A percentile compares a stretch with the other conserved stretches of the same genome.
Conservation (phyloP, 495 filamentous ascomycete genomes). For the Viridothelium virens region DNA sequence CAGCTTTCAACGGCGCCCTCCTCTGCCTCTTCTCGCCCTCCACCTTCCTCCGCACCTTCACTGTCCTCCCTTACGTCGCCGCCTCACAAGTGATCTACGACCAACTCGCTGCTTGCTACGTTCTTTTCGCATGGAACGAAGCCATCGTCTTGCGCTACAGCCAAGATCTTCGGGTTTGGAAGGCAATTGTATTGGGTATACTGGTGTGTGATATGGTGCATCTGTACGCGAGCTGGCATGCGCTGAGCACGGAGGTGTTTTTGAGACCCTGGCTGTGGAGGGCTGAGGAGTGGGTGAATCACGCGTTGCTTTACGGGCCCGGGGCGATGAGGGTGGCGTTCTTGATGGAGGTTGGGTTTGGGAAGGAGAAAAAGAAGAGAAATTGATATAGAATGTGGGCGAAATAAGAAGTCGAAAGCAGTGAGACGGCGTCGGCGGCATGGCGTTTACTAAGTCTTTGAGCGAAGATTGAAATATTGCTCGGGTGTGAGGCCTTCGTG, state of each 20-base stretch:
- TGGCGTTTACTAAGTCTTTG: neutral
- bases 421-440: conserved; percentile 1
- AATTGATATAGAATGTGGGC: conserved; percentile 3
- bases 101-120: conserved; percentile 28
- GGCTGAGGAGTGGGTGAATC: conserved; percentile 26
- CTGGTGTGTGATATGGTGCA: conserved; percentile 30
- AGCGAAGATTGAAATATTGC: conserved; percentile 5
- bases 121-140: conserved; percentile 30
- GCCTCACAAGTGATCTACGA: conserved; percentile 28
- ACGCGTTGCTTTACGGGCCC: conserved; percentile 26
- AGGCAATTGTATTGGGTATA: conserved; percentile 30
- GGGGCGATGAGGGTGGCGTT: conserved; percentile 27
- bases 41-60: conserved; percentile 26
- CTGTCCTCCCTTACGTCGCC: conserved; percentile 20
- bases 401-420: neutral
- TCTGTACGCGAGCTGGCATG: conserved; percentile 24
- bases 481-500: conserved; percentile 1
- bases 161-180: conserved; percentile 27
- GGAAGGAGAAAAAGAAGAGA: conserved; percentile 12
- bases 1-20: conserved; percentile 27
- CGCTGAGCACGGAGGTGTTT: conserved; percentile 23
- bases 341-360: conserved; percentile 25
- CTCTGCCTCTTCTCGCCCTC: conserved; percentile 24
- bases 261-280: conserved; percentile 27
- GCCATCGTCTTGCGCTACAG: conserved; percentile 30